These are phyloP conservation scores for Asterionellopsis glacialis DNA, from an alignment of 108 stramenopile genomes.

Conservation along the genomic window DNA sequence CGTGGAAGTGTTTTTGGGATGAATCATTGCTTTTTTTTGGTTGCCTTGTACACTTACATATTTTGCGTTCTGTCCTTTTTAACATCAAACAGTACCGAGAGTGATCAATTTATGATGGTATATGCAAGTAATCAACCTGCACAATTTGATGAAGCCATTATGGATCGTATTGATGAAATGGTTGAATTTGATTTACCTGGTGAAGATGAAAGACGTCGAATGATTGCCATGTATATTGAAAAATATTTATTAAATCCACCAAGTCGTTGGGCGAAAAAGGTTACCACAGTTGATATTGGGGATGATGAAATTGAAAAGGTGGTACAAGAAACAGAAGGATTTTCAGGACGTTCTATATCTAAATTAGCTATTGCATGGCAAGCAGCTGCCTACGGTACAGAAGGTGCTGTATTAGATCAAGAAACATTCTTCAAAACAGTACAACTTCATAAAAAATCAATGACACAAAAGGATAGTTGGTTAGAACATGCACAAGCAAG, in stretches of 20 bases:
- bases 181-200: constrained; percentile 93
- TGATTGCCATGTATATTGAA: constrained; percentile 96
- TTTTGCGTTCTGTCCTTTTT: too few relatives aligned
- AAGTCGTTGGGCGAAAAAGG: constrained; percentile 67
- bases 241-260: constrained; percentile 90
- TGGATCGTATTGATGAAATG: constrained; percentile 99
- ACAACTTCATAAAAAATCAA: constrained; percentile 75
- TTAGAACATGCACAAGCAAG: constrained; percentile 64
- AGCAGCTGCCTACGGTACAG: constrained; percentile 95
- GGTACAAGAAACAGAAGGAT: constrained; percentile 88
- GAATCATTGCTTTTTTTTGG: too few relatives aligned
- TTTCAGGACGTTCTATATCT: constrained; percentile 95
- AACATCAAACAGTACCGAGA: constrained; percentile 61
- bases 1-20: too few relatives aligned
- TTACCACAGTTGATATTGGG: constrained; percentile 73
- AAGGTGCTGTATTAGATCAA: constrained; percentile 75
- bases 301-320: constrained; percentile 83
- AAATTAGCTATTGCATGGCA: constrained; percentile 99
- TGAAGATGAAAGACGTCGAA: constrained; percentile 80
- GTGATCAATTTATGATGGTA: constrained; percentile 99
- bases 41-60: too few relatives aligned
- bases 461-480: constrained; percentile 80
- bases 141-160: constrained; percentile 96
- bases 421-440: constrained; percentile 81
- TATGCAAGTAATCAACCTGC: constrained; percentile 98